Base-by-base conservation (phyloP, 345 rosid species). In the Rhodamnia argentea region DNA sequence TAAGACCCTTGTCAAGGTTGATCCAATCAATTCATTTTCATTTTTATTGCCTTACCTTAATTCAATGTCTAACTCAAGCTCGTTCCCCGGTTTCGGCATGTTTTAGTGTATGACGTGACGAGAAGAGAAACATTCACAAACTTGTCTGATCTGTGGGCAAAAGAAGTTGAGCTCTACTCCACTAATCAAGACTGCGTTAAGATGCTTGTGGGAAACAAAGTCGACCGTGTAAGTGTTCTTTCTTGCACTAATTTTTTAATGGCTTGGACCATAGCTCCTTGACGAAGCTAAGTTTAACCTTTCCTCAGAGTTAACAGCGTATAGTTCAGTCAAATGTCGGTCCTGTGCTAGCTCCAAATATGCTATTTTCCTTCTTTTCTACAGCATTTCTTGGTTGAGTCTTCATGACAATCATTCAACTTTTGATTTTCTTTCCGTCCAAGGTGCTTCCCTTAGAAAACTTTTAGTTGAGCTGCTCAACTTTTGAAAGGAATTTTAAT, bases 131-230 rank as follows among this genome's bases (percentile, higher is more conserved):
- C 96, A 83, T 95, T 96, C 89, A 93, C 93, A 53, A 96, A 93
- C 90, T 89, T 96, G 88, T 92, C 96, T 47, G 96, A 96, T 84
- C 94, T 94, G 62, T 96, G 99, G 99, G 91, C 95, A 82, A 96
- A 95, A 88, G 99, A 96, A 91, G 92, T 95, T 82, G 98, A 93
- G 78, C 98, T 96, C 57, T 94, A 93, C 85, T 94, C 95, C 37
- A 94, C 96, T n/a, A 95, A 94, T 90, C 93, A 89, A 88, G 92
- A 94, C 83, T 96, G 99, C 86, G 91, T 96, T 85, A 95, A 92
- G 92, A 93, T 96, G 92, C 98, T 96, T 53, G 98, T 96, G 58
- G 99, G 98, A 47, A 96, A 96, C 88, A 94, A 96, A 93, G 96
- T 96, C 57, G 99, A 96, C 84, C 90, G 89, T 89, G 99, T 96